Evolutionary conservation across 352 stramenopile genomes (phyloP).

Genomic region (Sclerospora graminicola): DNA sequence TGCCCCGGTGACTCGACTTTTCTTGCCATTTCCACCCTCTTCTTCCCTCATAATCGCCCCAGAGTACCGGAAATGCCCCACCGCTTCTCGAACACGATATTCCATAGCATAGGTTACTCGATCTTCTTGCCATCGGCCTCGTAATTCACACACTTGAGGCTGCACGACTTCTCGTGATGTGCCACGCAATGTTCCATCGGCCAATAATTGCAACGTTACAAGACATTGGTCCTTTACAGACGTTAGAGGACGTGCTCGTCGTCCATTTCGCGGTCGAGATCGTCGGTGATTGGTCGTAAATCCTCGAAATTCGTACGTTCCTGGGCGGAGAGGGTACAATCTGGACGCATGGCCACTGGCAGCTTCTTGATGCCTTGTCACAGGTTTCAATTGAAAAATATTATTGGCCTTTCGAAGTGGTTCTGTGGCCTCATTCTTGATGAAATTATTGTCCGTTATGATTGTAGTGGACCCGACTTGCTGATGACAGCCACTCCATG

Average conservation of each 20-base stretch:
- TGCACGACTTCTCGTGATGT: constrained; percentile 51
- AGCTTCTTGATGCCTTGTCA: constrained; percentile 5
- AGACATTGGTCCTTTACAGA: constrained; percentile 44
- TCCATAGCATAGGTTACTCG: constrained; percentile 47
- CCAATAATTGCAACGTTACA: constrained; percentile 46
- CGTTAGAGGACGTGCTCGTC: constrained; percentile 3
- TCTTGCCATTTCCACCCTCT: constrained; percentile 2
- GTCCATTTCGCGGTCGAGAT: constrained; percentile 10
- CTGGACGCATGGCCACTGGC: constrained; percentile 11
- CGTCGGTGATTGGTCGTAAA: constrained; percentile 37
- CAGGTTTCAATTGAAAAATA: neutral
- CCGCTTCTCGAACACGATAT: constrained; percentile 52
- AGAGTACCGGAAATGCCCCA: constrained; percentile 53
- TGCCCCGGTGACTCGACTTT: too few species aligned
- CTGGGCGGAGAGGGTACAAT: constrained; percentile 41
- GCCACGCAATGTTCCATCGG: constrained; percentile 38
- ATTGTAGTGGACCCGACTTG: constrained; percentile 21
- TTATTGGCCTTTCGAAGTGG: too few species aligned
- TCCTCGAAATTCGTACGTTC: constrained; percentile 52
- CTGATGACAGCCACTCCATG: too few species aligned
- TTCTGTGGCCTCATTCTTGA: too few species aligned
- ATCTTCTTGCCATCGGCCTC: constrained; percentile 43
- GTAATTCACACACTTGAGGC: constrained; percentile 41
- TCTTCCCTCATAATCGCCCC: constrained; percentile 27
- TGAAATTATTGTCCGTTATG: neutral